These are phyloP conservation scores for Lactifluus hygrophoroides DNA, from an alignment of 768 basidiomycete genomes.

Conservation along the genomic window DNA sequence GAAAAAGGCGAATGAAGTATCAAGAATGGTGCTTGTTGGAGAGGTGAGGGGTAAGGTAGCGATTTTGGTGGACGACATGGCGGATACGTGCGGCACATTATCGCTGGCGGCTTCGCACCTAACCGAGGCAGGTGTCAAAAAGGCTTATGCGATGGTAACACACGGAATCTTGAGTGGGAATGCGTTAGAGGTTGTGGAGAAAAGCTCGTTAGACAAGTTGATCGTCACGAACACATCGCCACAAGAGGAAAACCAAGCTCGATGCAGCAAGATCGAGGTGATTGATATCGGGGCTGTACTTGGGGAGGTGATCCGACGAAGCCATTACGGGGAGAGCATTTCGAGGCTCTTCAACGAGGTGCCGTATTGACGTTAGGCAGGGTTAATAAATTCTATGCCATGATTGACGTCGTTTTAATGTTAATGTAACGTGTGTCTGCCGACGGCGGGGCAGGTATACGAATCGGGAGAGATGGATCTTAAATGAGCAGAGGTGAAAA, in stretches of 20 bases:
- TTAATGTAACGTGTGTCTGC: neutral
- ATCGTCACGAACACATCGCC: slow-evolving; percentile 99
- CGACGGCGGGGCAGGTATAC: neutral
- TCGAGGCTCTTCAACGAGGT: slow-evolving; percentile 85
- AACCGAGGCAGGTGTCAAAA: slow-evolving; percentile 76
- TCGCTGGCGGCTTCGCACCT: slow-evolving; percentile 86
- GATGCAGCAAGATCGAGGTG: slow-evolving; percentile 77
- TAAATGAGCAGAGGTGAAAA: neutral
- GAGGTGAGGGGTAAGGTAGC: slow-evolving; percentile 88
- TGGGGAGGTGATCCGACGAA: slow-evolving; percentile 91
- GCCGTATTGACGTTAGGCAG: slow-evolving; percentile 50
- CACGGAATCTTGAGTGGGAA: slow-evolving; percentile 93
- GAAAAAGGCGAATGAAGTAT: slow-evolving; percentile 92
- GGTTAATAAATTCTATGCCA: neutral
- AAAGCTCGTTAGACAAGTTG: slow-evolving; percentile 79
- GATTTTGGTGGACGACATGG: slow-evolving; percentile 98
- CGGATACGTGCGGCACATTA: slow-evolving; percentile 92
- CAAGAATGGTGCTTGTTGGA: slow-evolving; percentile 92
- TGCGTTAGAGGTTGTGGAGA: slow-evolving; percentile 65
- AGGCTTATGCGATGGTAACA: slow-evolving; percentile 88
- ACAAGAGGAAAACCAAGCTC: slow-evolving; percentile 65
- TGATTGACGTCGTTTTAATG: neutral
- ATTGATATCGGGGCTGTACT: slow-evolving; percentile 93
- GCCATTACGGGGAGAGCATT: slow-evolving; percentile 95
- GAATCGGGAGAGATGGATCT: slow-evolving; percentile 5